Percentiles rank a stretch among this genome's conserved stretches.
phyloP scores from a whole-genome alignment of 805 yeast genomes.

The Brettanomyces sp. region DNA sequence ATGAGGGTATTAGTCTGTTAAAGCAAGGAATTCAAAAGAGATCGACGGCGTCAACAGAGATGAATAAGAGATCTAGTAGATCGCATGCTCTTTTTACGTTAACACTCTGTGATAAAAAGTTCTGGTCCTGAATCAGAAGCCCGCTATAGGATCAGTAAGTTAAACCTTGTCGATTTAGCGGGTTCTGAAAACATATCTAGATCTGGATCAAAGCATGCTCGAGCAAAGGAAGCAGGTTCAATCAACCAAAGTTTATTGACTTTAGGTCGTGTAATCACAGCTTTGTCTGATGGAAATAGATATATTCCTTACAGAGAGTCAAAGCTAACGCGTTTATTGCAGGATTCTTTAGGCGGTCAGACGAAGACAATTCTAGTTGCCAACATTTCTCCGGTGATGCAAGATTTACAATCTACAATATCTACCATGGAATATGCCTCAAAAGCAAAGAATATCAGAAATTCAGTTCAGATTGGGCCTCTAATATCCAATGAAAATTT shows the following conservation, averaged over 20 bases:
- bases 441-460: conserved; percentile 45
- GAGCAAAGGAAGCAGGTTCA: conserved; percentile 91
- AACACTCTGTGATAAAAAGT: conserved; percentile 33
- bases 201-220: conserved; percentile 78
- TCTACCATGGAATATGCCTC: conserved; percentile 49
- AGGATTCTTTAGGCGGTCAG: conserved; percentile 77
- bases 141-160: conserved; percentile 24
- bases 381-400: conserved; percentile 60
- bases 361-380: conserved; percentile 87
- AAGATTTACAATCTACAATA: conserved; percentile 40
- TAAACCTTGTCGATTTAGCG: conserved; percentile 83
- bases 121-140: conserved; percentile 6
- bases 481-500: conserved; percentile 33
- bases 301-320: conserved; percentile 79
- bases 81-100: conserved; percentile 73
- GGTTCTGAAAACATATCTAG: conserved; percentile 86
- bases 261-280: conserved; percentile 80
- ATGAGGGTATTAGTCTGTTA: conserved; percentile 47
- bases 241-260: conserved; percentile 84
- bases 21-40: conserved; percentile 49
- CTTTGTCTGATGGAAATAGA: conserved; percentile 48
- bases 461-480: conserved; percentile 41
- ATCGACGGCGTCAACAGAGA: conserved; percentile 63
- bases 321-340: conserved; percentile 62
- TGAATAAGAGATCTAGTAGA: conserved; percentile 66